These are phyloP conservation scores for Pichia deserticola DNA, from an alignment of 805 yeast species.

Conservation along the genomic window DNA sequence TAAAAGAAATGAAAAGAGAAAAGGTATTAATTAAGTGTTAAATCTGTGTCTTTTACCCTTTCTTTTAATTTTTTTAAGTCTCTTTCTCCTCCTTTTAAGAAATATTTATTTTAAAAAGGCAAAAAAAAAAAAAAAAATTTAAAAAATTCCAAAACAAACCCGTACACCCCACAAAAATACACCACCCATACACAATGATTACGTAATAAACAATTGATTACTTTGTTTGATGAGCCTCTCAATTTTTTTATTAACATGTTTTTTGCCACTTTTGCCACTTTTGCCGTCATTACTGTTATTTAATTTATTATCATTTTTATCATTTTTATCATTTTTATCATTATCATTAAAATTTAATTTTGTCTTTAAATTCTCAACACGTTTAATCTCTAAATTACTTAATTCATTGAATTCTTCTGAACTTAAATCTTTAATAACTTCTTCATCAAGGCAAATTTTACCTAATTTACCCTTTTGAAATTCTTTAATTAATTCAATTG, in stretches of 20 bases:
- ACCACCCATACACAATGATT: background rate
- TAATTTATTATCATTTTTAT: background rate
- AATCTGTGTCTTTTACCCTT: too few species aligned
- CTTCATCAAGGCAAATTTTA: constrained; percentile 25
- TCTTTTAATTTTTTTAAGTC: too few species aligned
- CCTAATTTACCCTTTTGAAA: constrained; percentile 52
- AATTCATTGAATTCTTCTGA: constrained; percentile 8
- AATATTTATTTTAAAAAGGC: background rate
- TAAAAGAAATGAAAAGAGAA: too few species aligned
- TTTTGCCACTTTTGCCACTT: background rate
- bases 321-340: background rate
- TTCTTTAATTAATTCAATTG: constrained; percentile 53
- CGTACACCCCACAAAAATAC: too few species aligned
- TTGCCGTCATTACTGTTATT: background rate
- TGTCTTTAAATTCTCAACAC: constrained; percentile 8
- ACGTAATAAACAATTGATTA: background rate
- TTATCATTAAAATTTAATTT: background rate
- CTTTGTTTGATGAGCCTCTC: constrained; percentile 1
- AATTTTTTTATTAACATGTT: too few species aligned
- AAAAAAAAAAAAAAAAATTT: background rate
- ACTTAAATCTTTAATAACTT: constrained; percentile 1
- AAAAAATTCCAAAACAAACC: too few species aligned
- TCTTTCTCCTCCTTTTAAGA: too few species aligned
- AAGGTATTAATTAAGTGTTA: too few species aligned
- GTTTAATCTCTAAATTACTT: constrained; percentile 10